Evolutionary conservation across 305 asterid species (phyloP).

Genomic region (Andrographis paniculata): DNA sequence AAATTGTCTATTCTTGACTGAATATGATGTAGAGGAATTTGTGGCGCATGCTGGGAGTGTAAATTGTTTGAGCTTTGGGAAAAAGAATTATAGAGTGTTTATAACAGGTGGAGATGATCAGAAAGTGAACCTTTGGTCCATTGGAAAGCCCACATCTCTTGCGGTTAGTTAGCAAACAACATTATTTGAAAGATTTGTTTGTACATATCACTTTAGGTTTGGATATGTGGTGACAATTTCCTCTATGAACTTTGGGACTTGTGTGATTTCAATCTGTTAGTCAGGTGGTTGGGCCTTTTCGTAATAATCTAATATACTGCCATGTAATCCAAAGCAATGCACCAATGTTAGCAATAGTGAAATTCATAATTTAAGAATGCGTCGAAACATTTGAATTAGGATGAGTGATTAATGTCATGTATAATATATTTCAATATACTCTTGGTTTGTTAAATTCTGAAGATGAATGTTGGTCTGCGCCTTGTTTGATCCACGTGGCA

Average conservation of each 20-base stretch:
- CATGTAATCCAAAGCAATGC: background rate
- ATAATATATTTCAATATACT: too few species aligned
- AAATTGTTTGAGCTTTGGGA: conserved; percentile 90
- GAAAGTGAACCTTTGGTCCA: conserved; percentile 87
- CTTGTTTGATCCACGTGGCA: too few species aligned
- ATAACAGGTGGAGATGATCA: conserved; percentile 99
- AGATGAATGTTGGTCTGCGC: too few species aligned
- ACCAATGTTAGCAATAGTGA: too few species aligned
- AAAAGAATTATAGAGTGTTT: conserved; percentile 71
- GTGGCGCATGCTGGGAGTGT: conserved; percentile 96
- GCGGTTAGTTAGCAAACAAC: conserved; percentile 40
- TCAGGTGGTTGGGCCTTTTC: conserved; percentile 11
- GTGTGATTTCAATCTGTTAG: conserved; percentile 2
- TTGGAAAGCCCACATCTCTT: conserved; percentile 77
- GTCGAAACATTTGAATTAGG: too few species aligned
- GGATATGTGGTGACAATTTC: conserved; percentile 14
- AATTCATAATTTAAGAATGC: too few species aligned
- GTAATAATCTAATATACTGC: background rate
- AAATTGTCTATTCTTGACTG: conserved; percentile 53
- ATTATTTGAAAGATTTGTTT: background rate
- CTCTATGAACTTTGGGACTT: conserved; percentile 7
- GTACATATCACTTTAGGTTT: background rate
- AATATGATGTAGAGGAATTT: conserved; percentile 70
- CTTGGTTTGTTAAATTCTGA: too few species aligned
- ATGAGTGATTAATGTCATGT: too few species aligned